Evolutionary conservation across 257 asterid genomes (phyloP), one percentile per base, ranked within the genome.

Genomic region (Nicotiana noctiflora): DNA sequence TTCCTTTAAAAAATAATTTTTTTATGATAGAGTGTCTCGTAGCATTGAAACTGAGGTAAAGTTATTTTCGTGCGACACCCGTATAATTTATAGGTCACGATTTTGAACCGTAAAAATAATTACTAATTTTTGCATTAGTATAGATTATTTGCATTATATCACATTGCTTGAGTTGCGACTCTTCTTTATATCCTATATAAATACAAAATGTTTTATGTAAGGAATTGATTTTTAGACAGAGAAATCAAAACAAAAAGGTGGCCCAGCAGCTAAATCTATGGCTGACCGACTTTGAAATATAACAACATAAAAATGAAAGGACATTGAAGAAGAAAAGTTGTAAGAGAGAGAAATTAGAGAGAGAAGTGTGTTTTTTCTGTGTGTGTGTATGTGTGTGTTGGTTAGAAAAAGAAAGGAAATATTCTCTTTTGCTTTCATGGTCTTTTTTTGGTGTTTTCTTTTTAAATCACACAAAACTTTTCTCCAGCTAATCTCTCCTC

Each of bases 281-380:
- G 94, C 97, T 86, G 94, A 90, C 97, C 86, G 86, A 81, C 88
- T 84, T 92, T 88, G 93, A 92, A 90, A 86, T 85, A 65, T 72
- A 79, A 82, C 85, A 76, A 82, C 91, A 87, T 90, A 88, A 90
- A 83, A 83, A 87, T 80, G 88, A 88, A 86, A 89, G 87, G 89
- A 83, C 81, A 83, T 56, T 44, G 83, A 78, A 81, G 85, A 55
- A 21, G 64, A 49, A 77, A 80, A 49, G 17, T 78, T 37, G 65
- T 66, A 63, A 79, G 67, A 67, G 76, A 74, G 81, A 40, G 49
- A 40, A 40, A 40, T 40, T 40, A 79, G 67, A 67, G 76, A 74
- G 81, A 80, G 79, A 81, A n/a, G 66, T 68, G 79, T 53, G 15
- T 46, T 72, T 13, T 80, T 77, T 68, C 23, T 32, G 32, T 75